Base-by-base conservation (phyloP, 306 rosid genomes). In the Pachyrhizus erosus region DNA sequence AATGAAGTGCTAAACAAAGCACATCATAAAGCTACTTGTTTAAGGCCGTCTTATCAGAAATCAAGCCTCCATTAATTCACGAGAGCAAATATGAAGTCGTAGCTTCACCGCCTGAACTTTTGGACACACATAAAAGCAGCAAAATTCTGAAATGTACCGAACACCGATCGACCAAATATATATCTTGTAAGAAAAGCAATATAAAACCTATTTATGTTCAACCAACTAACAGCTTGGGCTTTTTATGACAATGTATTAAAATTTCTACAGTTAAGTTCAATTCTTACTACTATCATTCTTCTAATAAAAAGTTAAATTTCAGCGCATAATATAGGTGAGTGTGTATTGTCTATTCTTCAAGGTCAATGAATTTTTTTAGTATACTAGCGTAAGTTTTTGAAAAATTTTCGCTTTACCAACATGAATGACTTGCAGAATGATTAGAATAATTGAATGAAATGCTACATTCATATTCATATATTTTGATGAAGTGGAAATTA, bases 181-280 rank as follows among this genome's bases (percentile, higher is more conserved):
- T 37, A 37, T 37, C 73, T 68, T 37, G 31, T 10, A n/a, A 18
- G 73, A 67, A 37, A 67, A 67, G 49, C 27, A 67, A 67, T 39
- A 37, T 66, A 18, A 65, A 12, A 66, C 15, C 27, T 18, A 67
- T 18, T 67, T 4, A 68, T 39, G 52, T 68, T 40, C 52, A 40
- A 39, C 73, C 52, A 40, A 39, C 73, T 11, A 68, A 68, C 18
- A 20, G 9, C 33, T 40, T 21, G 5, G 21, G 27, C 54, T 67
- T 39, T n/a, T 66, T 18, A 34, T n/a, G 27, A 66, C 72, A 66
- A 34, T 34, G 48, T 34, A n/a, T 17, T 31, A 31, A 31, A 48
- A 42, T 27, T n/a, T 66, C 15, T 3, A 65, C 2, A 15, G 10
- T 8, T 0, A 66, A n/a, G 46, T 66, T 34, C 9, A 34, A 34